Percentiles rank a stretch among this genome's conserved stretches.
Conservation (phyloP, 2,329 filamentous ascomycete species). For the Ophiocordyceps camponoti-rufipedis region DNA sequence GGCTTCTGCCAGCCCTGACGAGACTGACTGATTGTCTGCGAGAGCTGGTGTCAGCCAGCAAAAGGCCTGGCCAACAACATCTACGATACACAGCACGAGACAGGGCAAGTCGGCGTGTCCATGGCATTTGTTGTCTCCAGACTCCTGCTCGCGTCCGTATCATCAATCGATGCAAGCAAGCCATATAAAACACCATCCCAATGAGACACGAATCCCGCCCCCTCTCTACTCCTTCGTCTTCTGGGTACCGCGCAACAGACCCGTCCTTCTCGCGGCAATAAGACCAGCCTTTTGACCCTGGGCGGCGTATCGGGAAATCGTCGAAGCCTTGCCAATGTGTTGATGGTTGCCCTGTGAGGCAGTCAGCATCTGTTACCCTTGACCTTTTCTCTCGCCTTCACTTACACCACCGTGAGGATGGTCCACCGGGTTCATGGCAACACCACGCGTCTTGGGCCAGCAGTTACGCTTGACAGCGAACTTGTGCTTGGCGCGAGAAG, state of each 20-base stretch:
- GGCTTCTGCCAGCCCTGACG: background rate
- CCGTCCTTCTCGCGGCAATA: slow-evolving; percentile 97
- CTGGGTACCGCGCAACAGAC: slow-evolving; percentile 99
- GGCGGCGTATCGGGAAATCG: slow-evolving; percentile 93
- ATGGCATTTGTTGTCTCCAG: slow-evolving; percentile 8
- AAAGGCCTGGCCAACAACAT: background rate
- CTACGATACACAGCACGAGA: background rate
- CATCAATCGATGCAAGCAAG: slow-evolving; percentile 41
- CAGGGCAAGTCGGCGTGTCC: background rate
- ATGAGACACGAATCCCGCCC: slow-evolving; percentile 33
- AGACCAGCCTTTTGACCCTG: slow-evolving; percentile 99
- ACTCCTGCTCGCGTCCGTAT: slow-evolving; percentile 27
- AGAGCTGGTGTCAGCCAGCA: background rate
- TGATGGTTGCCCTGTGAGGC: slow-evolving; percentile 81
- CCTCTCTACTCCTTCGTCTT: slow-evolving; percentile 86
- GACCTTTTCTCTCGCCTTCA: slow-evolving; percentile 9
- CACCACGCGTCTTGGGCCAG: slow-evolving; percentile 99
- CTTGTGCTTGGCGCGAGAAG: slow-evolving; percentile 99
- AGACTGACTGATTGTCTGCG: background rate
- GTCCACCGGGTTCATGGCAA: slow-evolving; percentile 99
- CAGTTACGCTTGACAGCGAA: slow-evolving; percentile 99
- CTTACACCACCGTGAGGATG: slow-evolving; percentile 87
- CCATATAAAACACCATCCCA: slow-evolving; percentile 47
- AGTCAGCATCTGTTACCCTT: slow-evolving; percentile 21
- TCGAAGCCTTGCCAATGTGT: slow-evolving; percentile 99